Evolutionary conservation across 2,329 filamentous ascomycete species (phyloP).

Genomic region (Penicillium aurantiogriseum): DNA sequence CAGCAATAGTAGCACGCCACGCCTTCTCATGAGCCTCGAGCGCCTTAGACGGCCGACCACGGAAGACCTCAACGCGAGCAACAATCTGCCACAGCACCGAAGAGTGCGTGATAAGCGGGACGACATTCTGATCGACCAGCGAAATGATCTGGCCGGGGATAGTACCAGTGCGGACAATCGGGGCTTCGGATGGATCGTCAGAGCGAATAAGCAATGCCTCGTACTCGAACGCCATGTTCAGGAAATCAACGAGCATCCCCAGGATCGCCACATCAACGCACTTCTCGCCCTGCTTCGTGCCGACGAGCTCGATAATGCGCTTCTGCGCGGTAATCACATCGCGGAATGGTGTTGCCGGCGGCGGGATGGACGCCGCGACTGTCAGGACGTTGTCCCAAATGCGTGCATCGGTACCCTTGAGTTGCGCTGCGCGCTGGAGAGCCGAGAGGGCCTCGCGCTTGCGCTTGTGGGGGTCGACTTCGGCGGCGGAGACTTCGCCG

Average conservation of each 20-base stretch:
- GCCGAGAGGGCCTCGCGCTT: conserved; percentile 75
- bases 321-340: conserved; percentile 75
- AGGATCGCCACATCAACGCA: conserved; percentile 75
- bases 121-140: conserved; percentile 71
- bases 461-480: conserved; percentile 57
- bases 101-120: conserved; percentile 79
- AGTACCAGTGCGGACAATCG: conserved; percentile 54
- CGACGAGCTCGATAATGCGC: conserved; percentile 72
- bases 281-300: conserved; percentile 65
- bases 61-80: conserved; percentile 70
- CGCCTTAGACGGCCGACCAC: conserved; percentile 66
- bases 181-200: conserved; percentile 32
- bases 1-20: conserved; percentile 68
- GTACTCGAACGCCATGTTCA: conserved; percentile 53
- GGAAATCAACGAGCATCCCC: conserved; percentile 68
- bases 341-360: conserved; percentile 62
- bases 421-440: conserved; percentile 79
- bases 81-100: conserved; percentile 75
- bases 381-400: conserved; percentile 98
- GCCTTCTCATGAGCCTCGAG: conserved; percentile 84
- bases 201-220: conserved; percentile 37
- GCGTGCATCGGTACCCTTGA: conserved; percentile 82
- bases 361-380: conserved; percentile 72
- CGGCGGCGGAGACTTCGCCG: conserved; percentile 17
- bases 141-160: conserved; percentile 55